These are phyloP conservation scores for Beauveria medogensis DNA, from an alignment of 2,329 filamentous ascomycete genomes.

Conservation along the genomic window DNA sequence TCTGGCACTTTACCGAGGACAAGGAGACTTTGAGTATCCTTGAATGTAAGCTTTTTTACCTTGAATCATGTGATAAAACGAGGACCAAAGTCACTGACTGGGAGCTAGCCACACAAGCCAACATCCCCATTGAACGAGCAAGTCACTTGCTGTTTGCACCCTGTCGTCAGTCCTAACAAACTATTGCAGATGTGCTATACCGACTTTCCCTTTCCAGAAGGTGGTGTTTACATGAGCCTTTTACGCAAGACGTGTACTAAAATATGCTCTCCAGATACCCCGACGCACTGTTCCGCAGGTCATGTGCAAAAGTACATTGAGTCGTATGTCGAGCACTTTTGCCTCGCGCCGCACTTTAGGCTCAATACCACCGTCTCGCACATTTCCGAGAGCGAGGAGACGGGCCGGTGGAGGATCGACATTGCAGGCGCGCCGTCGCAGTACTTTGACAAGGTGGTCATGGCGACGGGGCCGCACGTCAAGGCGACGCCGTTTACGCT, in stretches of 20 bases:
- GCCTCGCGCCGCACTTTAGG: constrained; percentile 18
- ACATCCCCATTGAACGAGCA: constrained; percentile 26
- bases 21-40: constrained; percentile 12
- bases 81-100: not conserved
- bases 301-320: constrained; percentile 26
- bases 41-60: not conserved
- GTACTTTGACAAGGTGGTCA: constrained; percentile 30
- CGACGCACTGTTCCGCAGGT: constrained; percentile 18
- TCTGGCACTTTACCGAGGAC: constrained; percentile 35
- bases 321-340: constrained; percentile 25
- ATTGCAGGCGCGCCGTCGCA: constrained; percentile 17
- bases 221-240: not conserved
- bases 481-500: constrained; percentile 27
- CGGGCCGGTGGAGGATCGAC: constrained; percentile 22
- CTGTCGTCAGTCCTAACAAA: not conserved
- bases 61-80: too few species aligned
- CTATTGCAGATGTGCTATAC: constrained; percentile 25
- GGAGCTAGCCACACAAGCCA: constrained; percentile 21
- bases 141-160: not conserved
- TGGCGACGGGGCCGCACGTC: constrained; percentile 27
- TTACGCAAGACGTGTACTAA: not conserved
- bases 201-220: constrained; percentile 26
- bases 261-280: constrained; percentile 4
- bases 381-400: constrained; percentile 16
- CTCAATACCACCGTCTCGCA: constrained; percentile 18